phyloP scores from a whole-genome alignment of 108 stramenopile species.

The Fragilaria crotonensis region DNA sequence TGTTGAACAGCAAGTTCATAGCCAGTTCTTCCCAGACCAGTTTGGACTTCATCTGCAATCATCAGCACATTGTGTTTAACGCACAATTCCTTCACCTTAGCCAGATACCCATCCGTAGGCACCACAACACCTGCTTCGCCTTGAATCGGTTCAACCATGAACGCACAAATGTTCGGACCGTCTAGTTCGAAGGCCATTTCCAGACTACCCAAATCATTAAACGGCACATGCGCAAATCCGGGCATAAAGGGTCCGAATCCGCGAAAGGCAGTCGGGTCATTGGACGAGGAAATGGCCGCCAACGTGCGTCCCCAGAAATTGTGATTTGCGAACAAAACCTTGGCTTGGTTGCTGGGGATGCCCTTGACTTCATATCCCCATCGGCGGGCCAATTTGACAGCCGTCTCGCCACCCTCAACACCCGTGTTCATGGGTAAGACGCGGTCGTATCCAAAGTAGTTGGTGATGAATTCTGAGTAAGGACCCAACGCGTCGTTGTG shows the following conservation, averaged over 20 bases:
- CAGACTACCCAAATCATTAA: constrained; percentile 80
- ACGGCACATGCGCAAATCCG: constrained; percentile 86
- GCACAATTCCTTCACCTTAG: constrained; percentile 79
- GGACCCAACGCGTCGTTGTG: constrained; percentile 94
- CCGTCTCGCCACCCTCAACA: constrained; percentile 99
- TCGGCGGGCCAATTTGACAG: constrained; percentile 87
- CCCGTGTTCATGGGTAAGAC: constrained; percentile 99
- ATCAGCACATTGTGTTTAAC: constrained; percentile 91
- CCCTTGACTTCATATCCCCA: constrained; percentile 96
- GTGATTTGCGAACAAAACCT: constrained; percentile 90
- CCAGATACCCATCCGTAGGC: constrained; percentile 94
- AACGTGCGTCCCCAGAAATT: constrained; percentile 99
- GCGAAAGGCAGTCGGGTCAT: constrained; percentile 89
- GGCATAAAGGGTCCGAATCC: constrained; percentile 98
- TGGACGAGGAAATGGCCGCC: constrained; percentile 92
- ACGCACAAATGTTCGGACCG: constrained; percentile 88
- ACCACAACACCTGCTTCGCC: constrained; percentile 99
- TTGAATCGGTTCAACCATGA: constrained; percentile 99
- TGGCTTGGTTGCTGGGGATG: constrained; percentile 80
- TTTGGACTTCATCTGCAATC: constrained; percentile 99
- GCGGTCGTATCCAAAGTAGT: constrained; percentile 93
- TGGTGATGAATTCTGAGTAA: constrained; percentile 85
- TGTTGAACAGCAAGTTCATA: constrained; percentile 87
- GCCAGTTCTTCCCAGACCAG: constrained; percentile 96
- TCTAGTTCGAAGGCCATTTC: constrained; percentile 82